phyloP scores from a whole-genome alignment of 75 land plant species.

The Sequoia sempervirens region DNA sequence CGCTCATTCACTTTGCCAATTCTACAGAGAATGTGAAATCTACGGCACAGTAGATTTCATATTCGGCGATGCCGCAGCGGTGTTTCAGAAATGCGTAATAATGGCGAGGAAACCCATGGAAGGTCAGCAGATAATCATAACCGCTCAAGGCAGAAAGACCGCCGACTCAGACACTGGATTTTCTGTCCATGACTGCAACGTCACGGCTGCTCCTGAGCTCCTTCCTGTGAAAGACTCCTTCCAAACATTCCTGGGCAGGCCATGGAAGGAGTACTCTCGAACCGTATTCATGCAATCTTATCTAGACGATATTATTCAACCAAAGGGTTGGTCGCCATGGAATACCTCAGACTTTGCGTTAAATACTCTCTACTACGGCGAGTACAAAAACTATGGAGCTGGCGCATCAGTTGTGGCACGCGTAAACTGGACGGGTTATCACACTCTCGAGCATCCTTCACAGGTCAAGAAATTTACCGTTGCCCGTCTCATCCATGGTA shows the following conservation, averaged over 20 bases:
- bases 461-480: constrained; percentile 23
- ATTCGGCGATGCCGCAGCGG: constrained; percentile 36
- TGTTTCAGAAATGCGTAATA: constrained; percentile 33
- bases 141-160: constrained; percentile 24
- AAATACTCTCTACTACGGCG: constrained; percentile 35
- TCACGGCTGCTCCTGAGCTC: constrained; percentile 10
- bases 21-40: constrained; percentile 25
- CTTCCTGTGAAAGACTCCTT: background rate
- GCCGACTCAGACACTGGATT: constrained; percentile 13
- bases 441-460: background rate
- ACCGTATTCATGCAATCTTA: constrained; percentile 22
- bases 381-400: constrained; percentile 28
- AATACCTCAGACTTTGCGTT: constrained; percentile 12
- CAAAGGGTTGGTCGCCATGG: constrained; percentile 38
- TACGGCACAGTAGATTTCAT: constrained; percentile 42
- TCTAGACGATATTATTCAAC: constrained; percentile 21
- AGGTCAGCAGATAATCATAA: constrained; percentile 14
- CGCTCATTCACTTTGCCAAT: constrained; percentile 32
- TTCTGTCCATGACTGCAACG: constrained; percentile 23
- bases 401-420: constrained; percentile 14
- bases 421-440: constrained; percentile 23
- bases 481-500: constrained; percentile 6
- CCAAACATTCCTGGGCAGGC: constrained; percentile 33
- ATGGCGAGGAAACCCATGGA: constrained; percentile 17
- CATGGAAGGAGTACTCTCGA: constrained; percentile 34